These are phyloP conservation scores for Malassezia psittaci DNA, from an alignment of 1,284 basidiomycete species.

Conservation along the genomic window DNA sequence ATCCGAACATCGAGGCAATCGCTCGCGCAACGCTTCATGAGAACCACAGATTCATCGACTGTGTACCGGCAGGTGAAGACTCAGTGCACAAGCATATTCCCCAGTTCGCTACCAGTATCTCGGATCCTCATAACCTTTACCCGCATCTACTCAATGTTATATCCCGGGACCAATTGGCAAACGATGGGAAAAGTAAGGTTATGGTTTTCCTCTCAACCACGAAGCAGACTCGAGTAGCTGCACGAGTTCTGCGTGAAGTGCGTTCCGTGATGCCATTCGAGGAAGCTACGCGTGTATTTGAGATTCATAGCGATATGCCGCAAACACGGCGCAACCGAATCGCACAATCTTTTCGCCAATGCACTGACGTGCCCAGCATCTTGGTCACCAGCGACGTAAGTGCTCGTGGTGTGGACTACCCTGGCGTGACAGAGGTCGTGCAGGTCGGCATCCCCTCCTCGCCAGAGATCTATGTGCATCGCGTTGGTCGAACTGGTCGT, in stretches of 20 bases:
- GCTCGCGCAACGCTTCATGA: constrained; percentile 55
- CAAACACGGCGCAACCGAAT: constrained; percentile 60
- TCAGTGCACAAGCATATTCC: constrained; percentile 67
- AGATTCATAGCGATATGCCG: constrained; percentile 74
- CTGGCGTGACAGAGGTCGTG: constrained; percentile 79
- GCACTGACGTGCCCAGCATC: constrained; percentile 51
- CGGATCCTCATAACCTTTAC: constrained; percentile 61
- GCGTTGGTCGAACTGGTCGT: constrained; percentile 82
- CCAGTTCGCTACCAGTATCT: constrained; percentile 70
- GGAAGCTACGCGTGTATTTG: constrained; percentile 51
- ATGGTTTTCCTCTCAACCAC: constrained; percentile 86
- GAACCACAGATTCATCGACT: constrained; percentile 58
- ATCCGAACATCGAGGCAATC: constrained; percentile 51
- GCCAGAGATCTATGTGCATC: constrained; percentile 75
- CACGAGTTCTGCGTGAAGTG: constrained; percentile 50
- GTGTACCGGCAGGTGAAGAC: constrained; percentile 55
- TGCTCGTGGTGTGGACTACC: constrained; percentile 52
- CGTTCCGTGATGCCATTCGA: constrained; percentile 19
- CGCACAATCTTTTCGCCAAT: constrained; percentile 61
- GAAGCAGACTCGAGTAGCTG: constrained; percentile 67
- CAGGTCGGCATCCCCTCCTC: constrained; percentile 71
- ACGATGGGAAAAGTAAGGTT: constrained; percentile 64
- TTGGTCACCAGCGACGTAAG: constrained; percentile 51
- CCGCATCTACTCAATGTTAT: constrained; percentile 70
- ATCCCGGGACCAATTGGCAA: constrained; percentile 74